Conservation (phyloP, 176 grass and related monocot species). For the Carex myosuroides region DNA sequence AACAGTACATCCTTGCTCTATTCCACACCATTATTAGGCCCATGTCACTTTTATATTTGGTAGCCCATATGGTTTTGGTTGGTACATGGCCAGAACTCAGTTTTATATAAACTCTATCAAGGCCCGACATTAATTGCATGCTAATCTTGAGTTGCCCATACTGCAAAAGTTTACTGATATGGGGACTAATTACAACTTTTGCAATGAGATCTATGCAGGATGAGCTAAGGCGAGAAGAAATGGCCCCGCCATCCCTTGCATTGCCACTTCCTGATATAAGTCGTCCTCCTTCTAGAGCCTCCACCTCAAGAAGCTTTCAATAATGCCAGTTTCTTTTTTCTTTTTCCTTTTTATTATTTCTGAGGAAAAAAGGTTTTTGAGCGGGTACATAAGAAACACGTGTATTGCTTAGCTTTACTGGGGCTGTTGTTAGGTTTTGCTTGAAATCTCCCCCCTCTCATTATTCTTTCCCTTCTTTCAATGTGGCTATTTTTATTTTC, state of each 20-base stretch:
- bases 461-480: conserved; percentile 30
- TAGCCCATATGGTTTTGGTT: neutral
- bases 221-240: conserved; percentile 66
- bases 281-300: conserved; percentile 54
- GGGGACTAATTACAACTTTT: neutral
- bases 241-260: conserved; percentile 1
- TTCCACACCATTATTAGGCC: neutral
- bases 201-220: conserved; percentile 45
- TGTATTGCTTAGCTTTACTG: conserved; percentile 51
- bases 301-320: conserved; percentile 45
- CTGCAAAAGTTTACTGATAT: neutral
- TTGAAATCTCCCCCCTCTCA: conserved; percentile 43
- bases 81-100: neutral
- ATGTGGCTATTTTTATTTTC: conserved; percentile 37
- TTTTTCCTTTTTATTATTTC: conserved; percentile 49
- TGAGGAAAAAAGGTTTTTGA: conserved; percentile 43
- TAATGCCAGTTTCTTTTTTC: conserved; percentile 39
- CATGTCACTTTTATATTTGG: neutral
- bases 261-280: conserved; percentile 44
- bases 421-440: conserved; percentile 38
- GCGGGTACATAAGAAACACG: conserved; percentile 73
- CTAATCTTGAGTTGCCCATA: neutral
- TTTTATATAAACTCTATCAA: neutral
- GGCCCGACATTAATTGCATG: neutral
- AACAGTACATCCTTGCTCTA: neutral